phyloP scores from a whole-genome alignment of 78 protist genomes.

The Salpingoeca rosetta region DNA sequence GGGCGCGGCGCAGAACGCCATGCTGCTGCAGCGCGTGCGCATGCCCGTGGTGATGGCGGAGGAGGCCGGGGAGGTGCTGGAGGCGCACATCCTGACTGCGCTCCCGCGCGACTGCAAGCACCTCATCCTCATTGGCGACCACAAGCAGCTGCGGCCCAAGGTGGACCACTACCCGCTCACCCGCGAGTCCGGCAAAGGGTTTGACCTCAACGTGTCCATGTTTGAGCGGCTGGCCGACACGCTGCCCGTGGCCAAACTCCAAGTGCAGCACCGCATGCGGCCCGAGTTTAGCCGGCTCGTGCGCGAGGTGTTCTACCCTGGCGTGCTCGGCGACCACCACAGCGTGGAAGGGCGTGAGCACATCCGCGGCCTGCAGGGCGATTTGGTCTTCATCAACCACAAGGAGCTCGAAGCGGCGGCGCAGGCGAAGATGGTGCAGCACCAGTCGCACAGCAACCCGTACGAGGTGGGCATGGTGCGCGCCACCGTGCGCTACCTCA shows the following conservation, averaged over 20 bases:
- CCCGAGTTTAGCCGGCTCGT: constrained; percentile 59
- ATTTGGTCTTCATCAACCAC: constrained; percentile 48
- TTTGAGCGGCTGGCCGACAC: constrained; percentile 61
- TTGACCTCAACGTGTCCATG: constrained; percentile 43
- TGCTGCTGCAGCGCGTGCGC: constrained; percentile 8
- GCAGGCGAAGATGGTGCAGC: constrained; percentile 9
- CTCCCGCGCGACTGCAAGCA: constrained; percentile 34
- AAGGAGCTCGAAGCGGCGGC: constrained; percentile 19
- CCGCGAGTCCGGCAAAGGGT: neutral
- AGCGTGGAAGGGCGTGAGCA: neutral
- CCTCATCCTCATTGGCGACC: constrained; percentile 81
- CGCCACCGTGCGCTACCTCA: constrained; percentile 14
- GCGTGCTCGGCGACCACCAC: constrained; percentile 10
- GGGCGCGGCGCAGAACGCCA: constrained; percentile 21
- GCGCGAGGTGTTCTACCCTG: constrained; percentile 29
- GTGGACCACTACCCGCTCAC: constrained; percentile 15
- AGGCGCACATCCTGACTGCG: constrained; percentile 55
- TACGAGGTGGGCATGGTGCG: constrained; percentile 40
- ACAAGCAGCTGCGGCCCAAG: constrained; percentile 75
- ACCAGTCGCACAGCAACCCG: constrained; percentile 9
- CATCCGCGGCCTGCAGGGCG: constrained; percentile 26
- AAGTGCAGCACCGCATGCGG: constrained; percentile 70
- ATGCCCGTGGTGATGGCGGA: constrained; percentile 32
- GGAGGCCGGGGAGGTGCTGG: constrained; percentile 64
- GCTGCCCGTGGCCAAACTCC: constrained; percentile 15